Base-by-base conservation (phyloP, 495 filamentous ascomycete species). In the Neurospora pannonica region DNA sequence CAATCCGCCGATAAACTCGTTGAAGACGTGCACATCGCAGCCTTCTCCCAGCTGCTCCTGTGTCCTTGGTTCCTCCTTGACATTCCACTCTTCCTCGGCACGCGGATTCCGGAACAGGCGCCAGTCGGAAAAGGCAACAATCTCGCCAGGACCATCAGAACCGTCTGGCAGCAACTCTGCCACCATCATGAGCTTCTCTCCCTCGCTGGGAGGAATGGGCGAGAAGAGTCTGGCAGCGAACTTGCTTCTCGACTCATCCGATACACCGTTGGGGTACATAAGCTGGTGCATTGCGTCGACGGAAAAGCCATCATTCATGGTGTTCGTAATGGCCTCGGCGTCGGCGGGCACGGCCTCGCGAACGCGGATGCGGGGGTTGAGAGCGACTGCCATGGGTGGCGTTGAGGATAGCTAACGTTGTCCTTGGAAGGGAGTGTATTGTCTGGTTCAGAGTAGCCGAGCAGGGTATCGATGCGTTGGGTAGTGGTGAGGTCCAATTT, bases 61-160 rank as follows among this genome's bases (percentile, higher is more conserved):
- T 37, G 78, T 77, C 15, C n/a, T 36, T 8, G n/a, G 43, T 48
- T 43, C 72, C 3, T 39, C 6, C 1, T 73, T 48, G 6, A 38
- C 70, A 24, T 78, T 79, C 81, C 81, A 82, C 72, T 79, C 76
- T 19, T 76, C 77, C 54, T 81, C 78, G 7, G 76, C 9, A 9
- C 75, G 76, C 24, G 73, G 75, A 15, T 77, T 62, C 3, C 72
- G 75, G 19, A 73, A 54, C 15, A 81, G 71, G 15, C 24, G 10
- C 81, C 81, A 81, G 36, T 72, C 78, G 9, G 76, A 75, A 38
- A 79, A 80, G 24, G 76, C 79, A 24, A 82, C 74, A 9, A 82
- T 70, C 72, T 80, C 77, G 13, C 75, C 74, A 11, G 77, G 71
- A 31, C 39, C 71, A 9, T 77, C 76, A 7, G 37, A 48, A 5